phyloP scores from a whole-genome alignment of 306 rosid species.

The Arachis stenosperma region DNA sequence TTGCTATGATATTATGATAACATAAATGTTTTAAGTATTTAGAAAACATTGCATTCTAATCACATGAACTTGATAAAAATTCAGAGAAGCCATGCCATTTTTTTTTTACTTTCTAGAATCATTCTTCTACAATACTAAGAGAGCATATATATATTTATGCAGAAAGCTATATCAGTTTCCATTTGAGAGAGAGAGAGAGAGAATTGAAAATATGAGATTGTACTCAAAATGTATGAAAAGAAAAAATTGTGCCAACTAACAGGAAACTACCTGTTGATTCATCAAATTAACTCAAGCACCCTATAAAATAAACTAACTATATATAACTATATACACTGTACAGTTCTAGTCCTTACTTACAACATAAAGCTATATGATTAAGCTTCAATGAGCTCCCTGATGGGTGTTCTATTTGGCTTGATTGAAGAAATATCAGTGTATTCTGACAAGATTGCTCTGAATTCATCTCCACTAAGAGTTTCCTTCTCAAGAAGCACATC shows the following conservation, averaged over 20 bases:
- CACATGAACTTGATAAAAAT: no score
- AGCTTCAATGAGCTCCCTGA: constrained; percentile 54
- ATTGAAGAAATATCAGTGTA: constrained; percentile 48
- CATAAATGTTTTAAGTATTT: background rate
- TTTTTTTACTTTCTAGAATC: no score
- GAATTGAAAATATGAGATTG: background rate
- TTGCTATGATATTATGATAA: background rate
- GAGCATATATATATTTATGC: no score
- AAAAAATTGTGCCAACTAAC: background rate
- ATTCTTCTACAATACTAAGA: no score
- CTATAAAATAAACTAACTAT: background rate
- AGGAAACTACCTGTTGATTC: background rate
- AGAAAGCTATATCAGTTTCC: no score
- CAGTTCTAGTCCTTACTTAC: background rate
- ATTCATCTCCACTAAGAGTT: constrained; percentile 69
- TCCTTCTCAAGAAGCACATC: constrained; percentile 73
- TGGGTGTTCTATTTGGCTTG: constrained; percentile 37
- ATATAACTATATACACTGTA: background rate
- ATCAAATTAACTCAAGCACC: background rate
- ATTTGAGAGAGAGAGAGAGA: no score
- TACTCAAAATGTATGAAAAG: background rate
- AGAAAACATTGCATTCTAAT: background rate
- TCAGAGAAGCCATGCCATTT: background rate
- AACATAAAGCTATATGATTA: background rate
- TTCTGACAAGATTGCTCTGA: constrained; percentile 67